These are phyloP conservation scores for Emiliania huxleyi DNA, from an alignment of 78 protist species.

Conservation along the genomic window DNA sequence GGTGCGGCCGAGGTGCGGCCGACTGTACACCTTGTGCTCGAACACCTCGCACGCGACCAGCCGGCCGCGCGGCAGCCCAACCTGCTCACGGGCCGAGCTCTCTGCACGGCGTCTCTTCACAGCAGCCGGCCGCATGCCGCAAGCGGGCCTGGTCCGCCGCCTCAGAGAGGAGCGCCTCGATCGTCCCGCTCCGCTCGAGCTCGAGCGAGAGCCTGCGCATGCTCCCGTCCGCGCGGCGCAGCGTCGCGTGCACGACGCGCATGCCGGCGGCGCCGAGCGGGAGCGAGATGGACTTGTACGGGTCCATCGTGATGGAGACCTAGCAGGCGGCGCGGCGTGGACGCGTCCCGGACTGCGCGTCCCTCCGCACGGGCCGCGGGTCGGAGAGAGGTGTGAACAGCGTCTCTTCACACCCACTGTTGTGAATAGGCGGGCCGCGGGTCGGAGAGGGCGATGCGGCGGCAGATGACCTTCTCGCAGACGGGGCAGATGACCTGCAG, in stretches of 20 bases:
- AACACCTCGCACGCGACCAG: neutral
- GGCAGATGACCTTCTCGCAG: conserved; percentile 24
- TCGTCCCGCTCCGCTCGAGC: neutral
- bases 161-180: neutral
- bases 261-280: neutral
- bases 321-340: neutral
- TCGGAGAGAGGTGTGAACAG: too few species aligned
- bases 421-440: too few species aligned
- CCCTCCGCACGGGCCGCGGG: too few species aligned
- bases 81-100: too few species aligned
- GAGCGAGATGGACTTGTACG: conserved; percentile 28
- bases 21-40: neutral
- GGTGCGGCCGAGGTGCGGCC: too few species aligned
- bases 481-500: conserved; percentile 39
- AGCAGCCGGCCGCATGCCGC: too few species aligned
- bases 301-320: conserved; percentile 43
- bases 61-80: neutral
- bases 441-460: neutral
- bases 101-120: too few species aligned
- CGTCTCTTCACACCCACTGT: too few species aligned
- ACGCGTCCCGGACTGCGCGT: neutral
- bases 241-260: neutral
- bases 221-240: neutral
- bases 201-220: neutral
- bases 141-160: neutral